Base-by-base conservation (phyloP, 345 rosid species). In the Sapria himalayana region DNA sequence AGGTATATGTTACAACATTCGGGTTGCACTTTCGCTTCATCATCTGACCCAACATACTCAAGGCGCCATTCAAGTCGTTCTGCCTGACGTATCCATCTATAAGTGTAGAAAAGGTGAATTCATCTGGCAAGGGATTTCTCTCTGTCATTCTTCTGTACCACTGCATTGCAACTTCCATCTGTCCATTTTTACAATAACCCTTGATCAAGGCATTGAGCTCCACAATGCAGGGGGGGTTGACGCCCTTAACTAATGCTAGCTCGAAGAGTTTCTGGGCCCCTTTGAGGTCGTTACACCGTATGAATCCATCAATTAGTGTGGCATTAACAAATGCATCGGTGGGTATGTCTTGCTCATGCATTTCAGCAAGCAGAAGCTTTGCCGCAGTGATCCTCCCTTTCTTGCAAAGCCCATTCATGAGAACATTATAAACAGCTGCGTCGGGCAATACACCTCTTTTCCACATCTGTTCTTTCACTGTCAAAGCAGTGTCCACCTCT, bases 341-440 rank as follows among this genome's bases (percentile, higher is more conserved):
- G 10, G 37, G 14, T 29, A 81, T 44, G 40, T 76, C 67, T 55
- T 57, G 70, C 60, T 71, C 69, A 23, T 75, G 76, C 94, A 86
- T 78, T 65, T 86, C 92, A 0, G 41, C 56, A 45, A 78, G 65
- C 46, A 86, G 67, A 19, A 55, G 47, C 69, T 73, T 76, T 6
- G 85, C 89, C 34, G 61, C 57, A 40, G 65, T 51, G 47, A 86
- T 60, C 50, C 71, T 68, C 50, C 78, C 69, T 48, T 57, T 70
- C 76, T 73, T 78, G 65, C 78, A 75, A 40, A 85, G 74, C 17
- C 85, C 92, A 64, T 59, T 81, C 54, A 86, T 70, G 64, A 86
- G 43, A 65, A 78, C 64, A 68, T 81, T 86, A 62, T 76, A 86
- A 55, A 78, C 62, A 43, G 62, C 69, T 7, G 80, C 79, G 58